Percentiles rank a stretch among this genome's conserved stretches.
Conservation (phyloP, 2,329 filamentous ascomycete species). For the Trichoderma guizhouense region DNA sequence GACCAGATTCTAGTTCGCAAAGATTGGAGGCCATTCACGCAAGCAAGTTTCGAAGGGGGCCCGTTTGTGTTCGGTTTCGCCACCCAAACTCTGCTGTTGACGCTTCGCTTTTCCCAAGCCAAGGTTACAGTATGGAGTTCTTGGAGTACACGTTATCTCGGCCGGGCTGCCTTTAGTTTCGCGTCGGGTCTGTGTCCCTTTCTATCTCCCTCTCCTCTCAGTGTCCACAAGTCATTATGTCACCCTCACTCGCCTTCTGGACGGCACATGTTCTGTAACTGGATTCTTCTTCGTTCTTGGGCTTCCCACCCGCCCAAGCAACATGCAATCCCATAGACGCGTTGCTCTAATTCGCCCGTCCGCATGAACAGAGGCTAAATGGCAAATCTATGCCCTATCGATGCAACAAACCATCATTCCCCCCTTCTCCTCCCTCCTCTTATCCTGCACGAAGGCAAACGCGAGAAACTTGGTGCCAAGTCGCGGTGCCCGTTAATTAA, state of each 20-base stretch:
- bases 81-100: background rate
- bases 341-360: background rate
- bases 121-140: background rate
- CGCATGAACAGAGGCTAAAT: background rate
- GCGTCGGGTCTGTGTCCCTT: background rate
- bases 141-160: background rate
- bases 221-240: background rate
- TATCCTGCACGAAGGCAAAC: background rate
- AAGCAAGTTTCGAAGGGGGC: background rate
- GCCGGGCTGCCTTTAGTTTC: background rate
- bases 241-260: background rate
- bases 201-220: background rate
- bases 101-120: background rate
- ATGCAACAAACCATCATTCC: background rate
- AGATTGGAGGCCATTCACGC: background rate
- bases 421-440: background rate
- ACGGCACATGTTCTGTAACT: background rate
- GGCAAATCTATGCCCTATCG: background rate
- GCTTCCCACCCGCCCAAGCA: background rate
- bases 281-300: background rate
- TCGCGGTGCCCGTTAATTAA: background rate
- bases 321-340: slow-evolving; percentile 4
- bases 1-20: background rate
- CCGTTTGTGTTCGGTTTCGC: background rate
- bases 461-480: background rate